Evolutionary conservation across 768 basidiomycete species (phyloP), one percentile per base, ranked within the genome.

Genomic region (Suillus ampliporus): DNA sequence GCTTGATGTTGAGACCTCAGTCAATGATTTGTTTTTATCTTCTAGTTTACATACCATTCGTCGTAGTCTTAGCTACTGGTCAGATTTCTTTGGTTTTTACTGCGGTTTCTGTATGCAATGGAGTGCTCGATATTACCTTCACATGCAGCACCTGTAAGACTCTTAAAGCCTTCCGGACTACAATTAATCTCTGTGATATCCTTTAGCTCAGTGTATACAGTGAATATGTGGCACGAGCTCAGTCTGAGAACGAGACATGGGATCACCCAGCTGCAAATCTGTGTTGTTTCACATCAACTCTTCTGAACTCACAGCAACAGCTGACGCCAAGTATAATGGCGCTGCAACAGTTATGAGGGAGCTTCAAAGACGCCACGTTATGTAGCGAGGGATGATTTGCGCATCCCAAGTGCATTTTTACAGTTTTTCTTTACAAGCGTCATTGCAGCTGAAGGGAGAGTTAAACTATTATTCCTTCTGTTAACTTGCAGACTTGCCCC

Each of bases 21-120:
- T 58, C n/a, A 26, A 46, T 51, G 41, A 58, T 60, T 34, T 51
- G 61, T 57, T 60, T 64, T 60, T 64, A 66, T 38, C 43, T 46
- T 43, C 26, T 68, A 72, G 53, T 53, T 62, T 68, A 71, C 43
- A 60, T 54, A 64, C 51, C 34, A 52, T 46, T 21, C 64, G 46
- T 66, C 61, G 19, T 68, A 51, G 40, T 68, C 47, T 40, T 26
- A 1, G 34, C 34, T 15, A 9, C 34, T 43, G 60, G 31, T 31
- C 19, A 17, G 21, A 1, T 4, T 17, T 37, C 37, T 50, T 34
- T 34, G 43, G 46, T 26, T 48, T 50, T 38, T 21, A 26, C 37
- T 14, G 15, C 17, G 15, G 13, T 54, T 56, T 56, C 26, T 40
- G 54, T 17, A 5, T 40, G 19, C 6, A 6, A 51, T 51, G 17